A percentile compares a stretch with the other conserved stretches of the same genome.
Conservation (phyloP, 345 rosid species). For the Lumnitzera racemosa region DNA sequence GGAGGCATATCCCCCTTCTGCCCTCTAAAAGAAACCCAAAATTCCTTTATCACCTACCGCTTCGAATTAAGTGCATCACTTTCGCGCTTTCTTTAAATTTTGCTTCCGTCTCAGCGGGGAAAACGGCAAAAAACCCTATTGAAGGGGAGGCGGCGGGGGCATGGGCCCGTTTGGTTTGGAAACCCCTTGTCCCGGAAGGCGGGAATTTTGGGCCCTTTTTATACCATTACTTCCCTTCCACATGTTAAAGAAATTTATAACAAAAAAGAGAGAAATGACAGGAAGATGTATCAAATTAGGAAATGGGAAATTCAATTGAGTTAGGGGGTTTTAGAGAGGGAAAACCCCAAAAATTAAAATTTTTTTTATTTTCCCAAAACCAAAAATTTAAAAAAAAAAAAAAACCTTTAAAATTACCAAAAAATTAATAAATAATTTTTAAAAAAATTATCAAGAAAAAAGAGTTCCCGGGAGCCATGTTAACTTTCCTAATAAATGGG, state of each 20-base stretch:
- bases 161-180: slow-evolving; percentile 52
- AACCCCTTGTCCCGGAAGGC: slow-evolving; percentile 84
- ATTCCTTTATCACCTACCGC: slow-evolving; percentile 93
- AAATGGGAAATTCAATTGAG: no score
- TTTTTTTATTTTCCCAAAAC: no score
- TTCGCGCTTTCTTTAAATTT: slow-evolving; percentile 88
- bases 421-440: no score
- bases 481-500: no score
- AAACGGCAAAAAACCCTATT: slow-evolving; percentile 56
- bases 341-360: no score
- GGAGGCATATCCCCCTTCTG: slow-evolving; percentile 99
- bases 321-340: no score
- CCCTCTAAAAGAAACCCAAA: slow-evolving; percentile 90
- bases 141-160: slow-evolving; percentile 81
- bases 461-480: no score
- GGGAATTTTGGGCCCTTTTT: slow-evolving; percentile 43
- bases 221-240: slow-evolving; percentile 12
- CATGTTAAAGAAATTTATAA: neutral
- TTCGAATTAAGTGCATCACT: slow-evolving; percentile 97
- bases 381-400: no score
- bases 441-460: no score
- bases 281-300: no score
- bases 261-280: no score
- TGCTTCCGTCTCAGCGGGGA: slow-evolving; percentile 75
- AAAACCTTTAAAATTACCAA: no score